Evolutionary conservation across 768 basidiomycete species (phyloP).

Genomic region (Mycena kentingensis): DNA sequence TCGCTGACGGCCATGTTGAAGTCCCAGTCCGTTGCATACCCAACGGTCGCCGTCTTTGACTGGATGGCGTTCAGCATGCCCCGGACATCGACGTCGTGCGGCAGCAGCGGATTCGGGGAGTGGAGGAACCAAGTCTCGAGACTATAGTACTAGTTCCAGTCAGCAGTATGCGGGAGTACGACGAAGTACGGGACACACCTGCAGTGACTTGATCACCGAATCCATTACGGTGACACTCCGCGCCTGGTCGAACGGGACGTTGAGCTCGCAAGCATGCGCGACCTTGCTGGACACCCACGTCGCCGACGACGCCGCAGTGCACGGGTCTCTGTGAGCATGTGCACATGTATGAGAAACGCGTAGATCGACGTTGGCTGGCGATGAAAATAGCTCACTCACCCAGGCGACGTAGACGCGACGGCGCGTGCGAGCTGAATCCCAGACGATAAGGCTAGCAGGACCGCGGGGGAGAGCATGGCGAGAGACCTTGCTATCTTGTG

Average conservation of each 20-base stretch:
- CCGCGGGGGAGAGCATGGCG: no score
- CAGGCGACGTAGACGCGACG: no score
- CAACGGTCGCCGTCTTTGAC: conserved; percentile 1
- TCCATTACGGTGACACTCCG: conserved; percentile 14
- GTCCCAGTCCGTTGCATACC: conserved; percentile 21
- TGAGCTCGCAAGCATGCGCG: conserved; percentile 17
- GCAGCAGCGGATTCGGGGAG: conserved; percentile 19
- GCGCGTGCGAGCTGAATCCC: no score
- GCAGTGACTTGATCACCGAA: conserved; percentile 15
- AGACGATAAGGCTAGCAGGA: no score
- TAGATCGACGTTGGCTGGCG: no score
- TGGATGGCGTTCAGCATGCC: conserved; percentile 16
- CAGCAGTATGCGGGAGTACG: no score
- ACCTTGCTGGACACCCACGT: conserved; percentile 18
- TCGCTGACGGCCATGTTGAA: conserved; percentile 21
- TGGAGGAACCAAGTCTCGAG: conserved; percentile 20
- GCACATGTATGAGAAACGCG: no score
- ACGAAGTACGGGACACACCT: no score
- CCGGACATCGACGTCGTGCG: conserved; percentile 30
- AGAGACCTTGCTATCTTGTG: no score
- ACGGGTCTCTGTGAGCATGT: conserved; percentile 16
- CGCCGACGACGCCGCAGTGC: conserved; percentile 9
- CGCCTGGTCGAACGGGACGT: conserved; percentile 17
- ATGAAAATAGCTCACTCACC: no score
- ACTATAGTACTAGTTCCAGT: conserved; percentile 17